These are phyloP conservation scores for Diaporthe humulicola DNA, from an alignment of 2,329 filamentous ascomycete species.

Conservation along the genomic window DNA sequence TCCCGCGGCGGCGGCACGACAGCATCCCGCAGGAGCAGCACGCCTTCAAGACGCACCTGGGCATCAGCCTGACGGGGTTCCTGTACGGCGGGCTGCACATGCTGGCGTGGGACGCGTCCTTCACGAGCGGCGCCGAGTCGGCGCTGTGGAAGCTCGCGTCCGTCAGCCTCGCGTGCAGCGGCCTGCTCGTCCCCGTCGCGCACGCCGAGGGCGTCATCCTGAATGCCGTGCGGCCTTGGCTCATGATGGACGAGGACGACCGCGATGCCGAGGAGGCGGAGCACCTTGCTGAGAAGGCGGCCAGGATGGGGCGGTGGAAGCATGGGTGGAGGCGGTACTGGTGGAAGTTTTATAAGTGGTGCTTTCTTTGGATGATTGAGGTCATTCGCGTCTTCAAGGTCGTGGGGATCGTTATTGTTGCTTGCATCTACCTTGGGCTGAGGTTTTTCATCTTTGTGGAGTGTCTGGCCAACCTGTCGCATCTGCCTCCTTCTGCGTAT, in stretches of 20 bases:
- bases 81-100: constrained; percentile 36
- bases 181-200: constrained; percentile 29
- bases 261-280: constrained; percentile 33
- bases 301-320: constrained; percentile 3
- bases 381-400: constrained; percentile 31
- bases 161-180: constrained; percentile 14
- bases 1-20: constrained; percentile 29
- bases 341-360: constrained; percentile 32
- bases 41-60: constrained; percentile 30
- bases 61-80: constrained; percentile 25
- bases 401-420: not conserved
- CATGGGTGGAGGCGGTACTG: constrained; percentile 17
- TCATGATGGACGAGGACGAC: constrained; percentile 37
- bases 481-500: constrained; percentile 28
- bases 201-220: constrained; percentile 30
- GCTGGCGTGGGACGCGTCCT: constrained; percentile 30
- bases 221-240: constrained; percentile 18
- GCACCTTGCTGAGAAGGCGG: constrained; percentile 25
- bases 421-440: constrained; percentile 16
- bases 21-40: constrained; percentile 13
- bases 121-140: constrained; percentile 14
- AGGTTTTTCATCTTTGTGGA: constrained; percentile 30
- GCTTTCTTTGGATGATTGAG: constrained; percentile 34
- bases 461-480: constrained; percentile 23
- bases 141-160: constrained; percentile 22